Base-by-base conservation (phyloP, 2,329 filamentous ascomycete genomes). In the Colletotrichum euphorbiae region DNA sequence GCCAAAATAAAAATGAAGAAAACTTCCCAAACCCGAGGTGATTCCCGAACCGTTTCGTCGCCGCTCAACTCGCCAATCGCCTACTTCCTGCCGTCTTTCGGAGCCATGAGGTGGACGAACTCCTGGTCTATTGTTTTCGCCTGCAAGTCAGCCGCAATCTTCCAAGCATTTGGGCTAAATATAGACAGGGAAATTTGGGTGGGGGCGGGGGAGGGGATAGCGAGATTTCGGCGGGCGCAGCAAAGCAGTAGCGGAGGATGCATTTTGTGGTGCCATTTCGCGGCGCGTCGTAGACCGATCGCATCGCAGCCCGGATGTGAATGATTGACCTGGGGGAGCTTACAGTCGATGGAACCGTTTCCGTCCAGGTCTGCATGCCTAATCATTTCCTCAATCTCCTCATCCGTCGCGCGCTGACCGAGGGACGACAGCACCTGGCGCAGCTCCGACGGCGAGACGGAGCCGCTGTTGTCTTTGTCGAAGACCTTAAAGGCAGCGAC, bases 311-410 rank as follows among this genome's bases (percentile, higher is more conserved):
- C 19, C 15, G 28, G 3, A 15, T 28, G 36, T 28, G 28, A 28
- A 28, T 28, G 28, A 28, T 28, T 28, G 28, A 28, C 28, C 7
- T 28, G 40, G 36, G 13, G 2, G 31, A 42, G 54, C 69, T 68
- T 45, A 71, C 69, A 71, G 46, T 71, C 70, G 28, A 71, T 71
- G 17, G 70, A 71, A 17, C 70, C 70, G 42, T 71, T 71, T 55
- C 70, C 68, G 38, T 71, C 70, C 46, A 71, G 60, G 21, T 71
- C 70, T 45, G 70, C 70, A 24, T 70, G 68, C 38, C 36, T 70
- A 36, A 71, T 69, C 70, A 71, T 71, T 56, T 71, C 70, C 60
- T 71, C 70, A 56, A 71, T 71, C 68, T 71, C 70, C 55, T 71
- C 70, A 42, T 71, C 70, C 19, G 70, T 68, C 52, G 69, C 64